phyloP scores from a whole-genome alignment of 2,329 filamentous ascomycete species.

The Pseudogymnoascus sp. region DNA sequence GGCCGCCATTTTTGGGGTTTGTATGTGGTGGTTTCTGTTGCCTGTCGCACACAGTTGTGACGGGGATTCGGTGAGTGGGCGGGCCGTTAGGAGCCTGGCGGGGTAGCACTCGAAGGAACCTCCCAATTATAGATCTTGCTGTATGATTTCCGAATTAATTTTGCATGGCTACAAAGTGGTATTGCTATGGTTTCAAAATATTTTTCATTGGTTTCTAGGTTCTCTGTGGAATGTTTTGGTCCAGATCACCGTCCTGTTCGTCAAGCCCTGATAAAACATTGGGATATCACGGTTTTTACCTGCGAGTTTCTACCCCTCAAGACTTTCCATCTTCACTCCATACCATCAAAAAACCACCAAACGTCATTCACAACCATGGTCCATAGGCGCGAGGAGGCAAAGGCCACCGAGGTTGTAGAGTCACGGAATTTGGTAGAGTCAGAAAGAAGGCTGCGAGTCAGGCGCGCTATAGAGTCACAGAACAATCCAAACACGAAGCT shows the following conservation, averaged over 20 bases:
- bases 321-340: neutral
- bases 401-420: neutral
- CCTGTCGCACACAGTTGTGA: neutral
- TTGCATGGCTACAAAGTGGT: neutral
- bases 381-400: neutral
- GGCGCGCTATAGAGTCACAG: neutral
- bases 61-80: neutral
- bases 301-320: neutral
- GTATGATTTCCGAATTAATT: neutral
- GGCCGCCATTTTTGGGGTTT: conserved; percentile 43
- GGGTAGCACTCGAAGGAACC: neutral
- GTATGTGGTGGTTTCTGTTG: conserved; percentile 1
- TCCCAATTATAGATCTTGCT: neutral
- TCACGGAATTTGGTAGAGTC: neutral
- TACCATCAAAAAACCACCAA: neutral
- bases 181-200: neutral
- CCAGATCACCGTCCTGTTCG: neutral
- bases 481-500: neutral
- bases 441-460: neutral
- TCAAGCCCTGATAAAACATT: neutral
- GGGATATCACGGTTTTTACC: neutral
- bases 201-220: neutral
- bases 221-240: neutral
- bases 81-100: neutral
- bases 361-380: neutral